Conservation (phyloP, 495 filamentous ascomycete species). For the Hypoxylon intermedium region DNA sequence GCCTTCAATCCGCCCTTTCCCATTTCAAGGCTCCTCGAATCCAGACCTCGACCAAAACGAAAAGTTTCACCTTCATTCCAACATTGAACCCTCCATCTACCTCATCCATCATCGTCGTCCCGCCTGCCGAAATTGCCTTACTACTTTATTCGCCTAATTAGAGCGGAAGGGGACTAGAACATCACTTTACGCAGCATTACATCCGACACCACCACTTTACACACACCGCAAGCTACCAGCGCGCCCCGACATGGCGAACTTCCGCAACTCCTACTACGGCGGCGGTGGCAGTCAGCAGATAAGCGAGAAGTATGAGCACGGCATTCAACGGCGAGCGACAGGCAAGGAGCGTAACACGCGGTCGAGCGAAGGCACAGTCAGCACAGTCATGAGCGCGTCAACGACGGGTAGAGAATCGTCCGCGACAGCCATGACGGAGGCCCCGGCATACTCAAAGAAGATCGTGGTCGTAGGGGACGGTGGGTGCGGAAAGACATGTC, state of each 20-base stretch:
- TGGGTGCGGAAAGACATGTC: slow-evolving; percentile 97
- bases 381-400: slow-evolving; percentile 70
- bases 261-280: slow-evolving; percentile 54
- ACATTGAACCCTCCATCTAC: not conserved
- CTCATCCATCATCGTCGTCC: slow-evolving; percentile 10
- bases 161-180: slow-evolving; percentile 15
- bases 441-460: slow-evolving; percentile 95
- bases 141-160: slow-evolving; percentile 23
- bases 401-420: slow-evolving; percentile 73
- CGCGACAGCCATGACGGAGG: slow-evolving; percentile 84
- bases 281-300: slow-evolving; percentile 26
- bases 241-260: slow-evolving; percentile 49
- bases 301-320: slow-evolving; percentile 51
- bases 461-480: slow-evolving; percentile 98
- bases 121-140: slow-evolving; percentile 3
- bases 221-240: not conserved
- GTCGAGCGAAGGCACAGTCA: slow-evolving; percentile 77
- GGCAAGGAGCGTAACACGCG: slow-evolving; percentile 52
- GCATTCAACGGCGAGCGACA: slow-evolving; percentile 46
- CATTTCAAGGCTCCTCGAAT: slow-evolving; percentile 21
- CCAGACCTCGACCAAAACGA: slow-evolving; percentile 20
- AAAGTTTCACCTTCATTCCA: slow-evolving; percentile 44
- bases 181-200: slow-evolving; percentile 20
- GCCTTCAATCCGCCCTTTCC: slow-evolving; percentile 18
- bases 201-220: slow-evolving; percentile 4